Percentiles rank a stretch among this genome's conserved stretches.
Conservation (phyloP, 495 filamentous ascomycete species). For the Penicillium odoratum region DNA sequence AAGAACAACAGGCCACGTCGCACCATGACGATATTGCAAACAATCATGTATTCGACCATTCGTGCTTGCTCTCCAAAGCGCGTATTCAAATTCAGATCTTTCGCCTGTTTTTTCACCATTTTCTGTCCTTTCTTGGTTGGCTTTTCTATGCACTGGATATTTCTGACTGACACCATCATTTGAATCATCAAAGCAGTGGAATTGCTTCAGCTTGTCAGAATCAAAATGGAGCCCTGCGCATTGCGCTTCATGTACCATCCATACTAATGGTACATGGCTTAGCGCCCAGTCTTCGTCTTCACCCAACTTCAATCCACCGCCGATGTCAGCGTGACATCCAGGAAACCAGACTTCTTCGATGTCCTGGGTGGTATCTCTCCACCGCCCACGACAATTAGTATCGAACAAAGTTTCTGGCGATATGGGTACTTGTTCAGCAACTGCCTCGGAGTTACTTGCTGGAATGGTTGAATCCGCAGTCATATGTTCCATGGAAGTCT, state of each 20-base stretch:
- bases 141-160: not conserved
- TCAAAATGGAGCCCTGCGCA: slow-evolving; percentile 66
- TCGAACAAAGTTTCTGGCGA: too few species aligned
- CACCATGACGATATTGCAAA: slow-evolving; percentile 57
- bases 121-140: not conserved
- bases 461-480: too few species aligned
- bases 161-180: not conserved
- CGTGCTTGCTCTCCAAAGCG: slow-evolving; percentile 40
- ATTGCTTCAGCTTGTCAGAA: slow-evolving; percentile 52
- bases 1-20: slow-evolving; percentile 45
- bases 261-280: slow-evolving; percentile 66
- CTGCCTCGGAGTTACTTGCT: too few species aligned
- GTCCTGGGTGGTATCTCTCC: slow-evolving; percentile 19
- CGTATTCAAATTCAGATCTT: not conserved
- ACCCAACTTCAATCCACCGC: slow-evolving; percentile 32
- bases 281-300: slow-evolving; percentile 51
- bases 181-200: slow-evolving; percentile 50
- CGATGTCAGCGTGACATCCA: slow-evolving; percentile 44
- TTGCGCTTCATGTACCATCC: slow-evolving; percentile 73
- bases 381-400: not conserved
- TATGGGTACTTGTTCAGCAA: too few species aligned
- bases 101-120: not conserved
- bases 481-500: too few species aligned
- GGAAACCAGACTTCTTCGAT: slow-evolving; percentile 43
- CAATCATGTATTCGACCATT: slow-evolving; percentile 66